phyloP scores from a whole-genome alignment of 345 rosid species.

The Salix koriyanagi region DNA sequence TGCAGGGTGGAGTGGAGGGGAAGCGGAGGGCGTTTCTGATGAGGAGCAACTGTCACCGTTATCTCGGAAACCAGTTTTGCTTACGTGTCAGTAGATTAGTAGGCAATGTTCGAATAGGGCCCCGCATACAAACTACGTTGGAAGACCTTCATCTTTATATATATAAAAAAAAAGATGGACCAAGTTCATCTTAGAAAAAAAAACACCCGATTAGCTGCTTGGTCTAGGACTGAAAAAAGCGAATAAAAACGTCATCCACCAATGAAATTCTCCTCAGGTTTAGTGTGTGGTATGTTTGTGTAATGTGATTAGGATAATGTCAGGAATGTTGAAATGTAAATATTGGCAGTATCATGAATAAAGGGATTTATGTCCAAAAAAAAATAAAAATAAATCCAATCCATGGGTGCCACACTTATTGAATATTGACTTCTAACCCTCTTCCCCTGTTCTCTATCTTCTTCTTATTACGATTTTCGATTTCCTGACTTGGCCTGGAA shows the following conservation, averaged over 20 bases:
- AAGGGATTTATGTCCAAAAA: not conserved
- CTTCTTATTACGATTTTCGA: not conserved
- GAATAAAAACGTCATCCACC: not conserved
- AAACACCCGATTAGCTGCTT: not conserved
- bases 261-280: not conserved
- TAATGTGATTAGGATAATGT: not conserved
- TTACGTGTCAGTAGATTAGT: not conserved
- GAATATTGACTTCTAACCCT: not conserved
- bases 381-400: not conserved
- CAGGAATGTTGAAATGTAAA: not conserved
- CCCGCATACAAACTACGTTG: not conserved
- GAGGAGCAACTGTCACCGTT: conserved; percentile 8
- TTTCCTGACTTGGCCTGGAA: not conserved
- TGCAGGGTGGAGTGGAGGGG: not conserved
- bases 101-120: conserved; percentile 12
- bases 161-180: too few relatives aligned
- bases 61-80: not conserved
- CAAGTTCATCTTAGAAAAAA: too few relatives aligned
- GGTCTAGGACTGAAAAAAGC: too few relatives aligned
- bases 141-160: not conserved
- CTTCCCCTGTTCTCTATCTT: not conserved
- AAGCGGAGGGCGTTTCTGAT: not conserved
- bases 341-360: not conserved
- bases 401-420: not conserved
- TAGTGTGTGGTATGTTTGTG: not conserved